Evolutionary conservation across 805 yeast genomes (phyloP), one percentile per base, ranked within the genome.

Genomic region (Kodamaea kaohsiungensis): DNA sequence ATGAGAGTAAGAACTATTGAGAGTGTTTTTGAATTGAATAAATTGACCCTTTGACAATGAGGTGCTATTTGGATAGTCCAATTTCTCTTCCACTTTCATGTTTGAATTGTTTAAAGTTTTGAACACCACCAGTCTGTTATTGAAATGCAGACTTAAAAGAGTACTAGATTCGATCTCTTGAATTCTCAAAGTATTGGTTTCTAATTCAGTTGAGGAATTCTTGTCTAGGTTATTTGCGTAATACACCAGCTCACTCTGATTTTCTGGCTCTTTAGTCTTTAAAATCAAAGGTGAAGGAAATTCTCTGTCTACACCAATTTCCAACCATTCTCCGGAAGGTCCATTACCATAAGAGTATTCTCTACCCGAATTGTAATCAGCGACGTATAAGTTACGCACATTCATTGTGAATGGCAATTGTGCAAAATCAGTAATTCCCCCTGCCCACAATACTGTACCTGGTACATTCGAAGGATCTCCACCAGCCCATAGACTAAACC

Each of bases 391-490:
- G 42, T 61, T 59, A 27, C 55, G 57, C 13, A 70, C 66, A 39
- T 53, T 49, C 78, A 73, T 74, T 8, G 57, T 43, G 46, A 66
- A 72, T 1, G 80, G 80, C 19, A 64, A 55, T 16, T 65, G 56
- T 2, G 30, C 30, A 56, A 68, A 75, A 52, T 69, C 65, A 9
- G 78, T 68, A 15, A 47, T 25, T 0, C 78, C 80, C 0, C 79
- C 79, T 1, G 77, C 72, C 80, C 79, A 75, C 40, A 57, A 52
- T 15, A 74, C 66, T 2, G 80, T 75, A 6, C 79, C 80, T 3
- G 56, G 57, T 8, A 53, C 59, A 47, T 73, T 74, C 7, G 48
- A 50, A 9, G 59, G 60, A 50, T 74, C 79, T 0, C 80, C 78
- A 2, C 80, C 80, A 1, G 72, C 75, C 79, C 80, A 76, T 19